Evolutionary conservation across 164 flowering plant species (phyloP).

Genomic region (Vitis vinifera): ASM3070453v1 NC_081812.1:902001-902500

Average conservation of each 20-base stretch:
- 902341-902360: slow-evolving; percentile 20
- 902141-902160: not conserved
- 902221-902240: too few species aligned
- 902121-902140: not conserved
- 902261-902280: too few species aligned
- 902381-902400: not conserved
- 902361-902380: slow-evolving; percentile 13
- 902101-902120: slow-evolving; percentile 29
- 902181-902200: not conserved
- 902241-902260: too few species aligned
- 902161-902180: not conserved
- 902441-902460: too few species aligned
- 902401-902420: too few species aligned
- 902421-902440: too few species aligned
- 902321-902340: slow-evolving; percentile 18
- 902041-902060: not conserved
- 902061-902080: slow-evolving; percentile 25
- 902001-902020: not conserved
- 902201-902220: too few species aligned
- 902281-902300: slow-evolving; percentile 17
- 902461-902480: too few species aligned
- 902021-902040: slow-evolving; percentile 22
- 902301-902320: slow-evolving; percentile 21
- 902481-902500: not conserved
- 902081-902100: slow-evolving; percentile 28